Base-by-base conservation (phyloP, 73 alveolate species). In the Stentor coeruleus region DNA sequence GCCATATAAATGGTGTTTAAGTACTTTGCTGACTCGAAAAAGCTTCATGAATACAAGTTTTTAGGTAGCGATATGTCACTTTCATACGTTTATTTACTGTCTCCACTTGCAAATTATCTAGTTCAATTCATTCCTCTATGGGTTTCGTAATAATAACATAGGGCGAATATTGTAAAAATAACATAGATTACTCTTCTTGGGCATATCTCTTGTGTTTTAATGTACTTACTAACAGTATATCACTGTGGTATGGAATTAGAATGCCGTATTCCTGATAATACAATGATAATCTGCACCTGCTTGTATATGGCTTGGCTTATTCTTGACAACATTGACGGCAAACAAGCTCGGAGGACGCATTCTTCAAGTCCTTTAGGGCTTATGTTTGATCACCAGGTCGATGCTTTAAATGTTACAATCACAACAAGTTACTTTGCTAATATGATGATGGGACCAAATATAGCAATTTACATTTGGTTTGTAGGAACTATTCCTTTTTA, bases 281-380 rank as follows among this genome's bases (percentile, higher is more conserved):
- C 37, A 28, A 20, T 31, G 14, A 26, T 66, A 31, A 26, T 66
- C 11, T 66, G 42, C 33, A 0, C 79, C 11, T 66, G n/a, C n/a
- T 39, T 75, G 14, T 75, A 80, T 33, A 75, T 86, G 57, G 81
- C 66, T 2, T 82, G 83, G 55, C 79, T 77, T 31, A 86, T 83
- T 3, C 74, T 94, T 58, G 98, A 94, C 82, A 87, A 90, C 38
- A 60, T 90, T 74, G 98, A 94, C 82, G 99, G 99, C 38, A 94
- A 93, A 83, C 94, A 94, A 85, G 96, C 98, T 30, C 82, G 97
- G 73, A 83, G 96, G 59, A 85, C 93, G 35, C 90, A 89, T 31
- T 87, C 87, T 28, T 88, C 98, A 3, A 82, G 94, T 20, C 93
- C 98, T 36, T 76, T 94, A 86, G 98, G 98, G 2, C 81, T 92